Evolutionary conservation across 2,329 filamentous ascomycete species (phyloP).

Genomic region (Colletotrichum horii): DNA sequence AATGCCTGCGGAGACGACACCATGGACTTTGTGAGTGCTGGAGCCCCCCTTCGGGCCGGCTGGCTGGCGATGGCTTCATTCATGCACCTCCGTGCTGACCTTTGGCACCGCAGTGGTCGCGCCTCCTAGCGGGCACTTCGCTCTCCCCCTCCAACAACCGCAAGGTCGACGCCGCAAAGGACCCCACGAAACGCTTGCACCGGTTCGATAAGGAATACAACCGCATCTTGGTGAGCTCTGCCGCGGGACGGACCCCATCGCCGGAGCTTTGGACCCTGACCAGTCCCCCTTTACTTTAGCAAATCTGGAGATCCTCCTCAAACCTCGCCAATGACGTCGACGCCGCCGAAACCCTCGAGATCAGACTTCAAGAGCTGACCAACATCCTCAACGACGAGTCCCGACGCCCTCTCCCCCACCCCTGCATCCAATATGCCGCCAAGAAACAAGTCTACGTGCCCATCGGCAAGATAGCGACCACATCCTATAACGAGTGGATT

Average conservation of each 20-base stretch:
- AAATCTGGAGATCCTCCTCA: slow-evolving; percentile 64
- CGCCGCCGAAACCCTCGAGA: slow-evolving; percentile 66
- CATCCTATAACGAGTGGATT: slow-evolving; percentile 83
- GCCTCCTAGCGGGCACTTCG: slow-evolving; percentile 67
- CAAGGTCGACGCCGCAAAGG: slow-evolving; percentile 62
- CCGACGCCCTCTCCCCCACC: slow-evolving; percentile 85
- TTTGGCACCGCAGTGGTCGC: slow-evolving; percentile 60
- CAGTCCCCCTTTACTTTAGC: not conserved
- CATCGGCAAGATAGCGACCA: slow-evolving; percentile 86
- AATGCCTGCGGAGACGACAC: slow-evolving; percentile 49
- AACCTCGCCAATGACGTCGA: slow-evolving; percentile 66
- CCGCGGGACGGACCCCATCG: not conserved
- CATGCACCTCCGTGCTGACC: not conserved
- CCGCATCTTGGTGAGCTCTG: slow-evolving; percentile 59
- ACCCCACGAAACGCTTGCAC: slow-evolving; percentile 67
- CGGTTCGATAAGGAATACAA: slow-evolving; percentile 72
- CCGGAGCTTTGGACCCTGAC: not conserved
- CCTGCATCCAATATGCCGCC: slow-evolving; percentile 87
- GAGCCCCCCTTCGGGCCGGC: not conserved
- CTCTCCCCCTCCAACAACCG: slow-evolving; percentile 60
- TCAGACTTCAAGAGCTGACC: slow-evolving; percentile 67
- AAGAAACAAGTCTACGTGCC: slow-evolving; percentile 88
- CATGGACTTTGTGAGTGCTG: slow-evolving; percentile 62
- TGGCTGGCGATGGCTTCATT: not conserved
- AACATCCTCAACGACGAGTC: slow-evolving; percentile 87